phyloP scores from a whole-genome alignment of 1,284 basidiomycete species.

The Fomitopsis schrenkii region DNA sequence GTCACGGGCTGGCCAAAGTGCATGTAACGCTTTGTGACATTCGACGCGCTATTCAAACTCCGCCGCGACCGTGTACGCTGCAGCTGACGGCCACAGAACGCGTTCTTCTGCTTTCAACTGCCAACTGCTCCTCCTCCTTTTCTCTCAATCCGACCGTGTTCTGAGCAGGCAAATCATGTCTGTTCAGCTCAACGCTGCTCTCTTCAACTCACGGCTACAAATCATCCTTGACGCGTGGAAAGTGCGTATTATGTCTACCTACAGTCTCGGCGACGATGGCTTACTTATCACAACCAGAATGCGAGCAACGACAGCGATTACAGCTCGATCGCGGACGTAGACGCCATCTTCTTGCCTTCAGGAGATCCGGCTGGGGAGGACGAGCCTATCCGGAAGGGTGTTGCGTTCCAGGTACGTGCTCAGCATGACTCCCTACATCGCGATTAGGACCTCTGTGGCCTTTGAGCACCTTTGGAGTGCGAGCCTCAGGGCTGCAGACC shows the following conservation, averaged over 20 bases:
- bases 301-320: conserved; percentile 69
- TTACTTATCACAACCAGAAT: conserved; percentile 33
- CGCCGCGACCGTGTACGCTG: conserved; percentile 19
- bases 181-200: conserved; percentile 42
- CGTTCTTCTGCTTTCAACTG: conserved; percentile 17
- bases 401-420: conserved; percentile 76
- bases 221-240: conserved; percentile 72
- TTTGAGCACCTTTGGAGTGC: neutral
- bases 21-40: neutral
- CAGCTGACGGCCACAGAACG: conserved; percentile 14
- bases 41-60: conserved; percentile 10
- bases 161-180: conserved; percentile 37
- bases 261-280: neutral
- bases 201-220: conserved; percentile 67
- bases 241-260: conserved; percentile 42
- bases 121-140: conserved; percentile 9
- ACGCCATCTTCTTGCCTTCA: conserved; percentile 73
- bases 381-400: conserved; percentile 83
- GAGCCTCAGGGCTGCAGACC: too few species aligned
- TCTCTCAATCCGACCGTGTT: neutral
- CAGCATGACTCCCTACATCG: neutral
- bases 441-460: neutral
- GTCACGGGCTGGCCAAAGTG: neutral
- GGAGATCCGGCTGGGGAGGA: conserved; percentile 85
- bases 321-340: conserved; percentile 58